A percentile compares a stretch with the other conserved stretches of the same genome.
Evolutionary conservation across 2,329 filamentous ascomycete genomes (phyloP).

Genomic region (Pseudogymnoascus verrucosus): DNA sequence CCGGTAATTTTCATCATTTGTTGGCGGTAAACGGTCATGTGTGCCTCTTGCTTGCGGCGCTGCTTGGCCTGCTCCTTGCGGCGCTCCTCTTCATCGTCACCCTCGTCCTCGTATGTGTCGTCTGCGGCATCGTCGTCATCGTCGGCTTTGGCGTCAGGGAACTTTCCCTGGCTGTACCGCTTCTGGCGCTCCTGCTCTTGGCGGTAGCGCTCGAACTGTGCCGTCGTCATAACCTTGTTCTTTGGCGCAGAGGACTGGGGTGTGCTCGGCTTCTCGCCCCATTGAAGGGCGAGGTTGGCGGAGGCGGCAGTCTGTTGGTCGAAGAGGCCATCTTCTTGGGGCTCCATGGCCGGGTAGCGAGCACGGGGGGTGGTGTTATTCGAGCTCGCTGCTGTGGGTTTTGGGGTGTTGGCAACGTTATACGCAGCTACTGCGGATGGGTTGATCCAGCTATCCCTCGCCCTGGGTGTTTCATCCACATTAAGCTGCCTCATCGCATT

Average conservation of each 20-base stretch:
- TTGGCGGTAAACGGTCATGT: constrained; percentile 82
- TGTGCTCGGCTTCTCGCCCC: constrained; percentile 18
- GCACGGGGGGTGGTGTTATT: not conserved
- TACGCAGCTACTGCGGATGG: constrained; percentile 15
- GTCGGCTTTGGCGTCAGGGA: constrained; percentile 32
- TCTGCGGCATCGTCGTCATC: constrained; percentile 53
- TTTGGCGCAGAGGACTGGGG: constrained; percentile 28
- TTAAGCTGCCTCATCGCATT: constrained; percentile 23
- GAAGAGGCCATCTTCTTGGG: constrained; percentile 24
- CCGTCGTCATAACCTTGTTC: constrained; percentile 83
- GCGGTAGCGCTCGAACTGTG: constrained; percentile 75
- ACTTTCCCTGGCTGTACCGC: constrained; percentile 36
- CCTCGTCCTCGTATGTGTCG: constrained; percentile 57
- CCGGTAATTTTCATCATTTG: constrained; percentile 97
- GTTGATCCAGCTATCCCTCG: constrained; percentile 23
- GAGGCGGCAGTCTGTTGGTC: constrained; percentile 23
- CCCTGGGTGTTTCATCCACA: constrained; percentile 14
- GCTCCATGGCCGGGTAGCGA: not conserved
- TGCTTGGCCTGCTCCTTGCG: constrained; percentile 66
- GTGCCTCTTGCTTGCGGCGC: constrained; percentile 79
- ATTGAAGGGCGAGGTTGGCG: constrained; percentile 24
- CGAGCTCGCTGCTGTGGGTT: not conserved
- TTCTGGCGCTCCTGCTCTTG: constrained; percentile 59
- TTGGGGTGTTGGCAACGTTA: constrained; percentile 11
- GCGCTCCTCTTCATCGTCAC: constrained; percentile 73